Percentiles rank a stretch among this genome's conserved stretches.
Conservation (phyloP, 2,329 filamentous ascomycete species). For the Calonectria montana region DNA sequence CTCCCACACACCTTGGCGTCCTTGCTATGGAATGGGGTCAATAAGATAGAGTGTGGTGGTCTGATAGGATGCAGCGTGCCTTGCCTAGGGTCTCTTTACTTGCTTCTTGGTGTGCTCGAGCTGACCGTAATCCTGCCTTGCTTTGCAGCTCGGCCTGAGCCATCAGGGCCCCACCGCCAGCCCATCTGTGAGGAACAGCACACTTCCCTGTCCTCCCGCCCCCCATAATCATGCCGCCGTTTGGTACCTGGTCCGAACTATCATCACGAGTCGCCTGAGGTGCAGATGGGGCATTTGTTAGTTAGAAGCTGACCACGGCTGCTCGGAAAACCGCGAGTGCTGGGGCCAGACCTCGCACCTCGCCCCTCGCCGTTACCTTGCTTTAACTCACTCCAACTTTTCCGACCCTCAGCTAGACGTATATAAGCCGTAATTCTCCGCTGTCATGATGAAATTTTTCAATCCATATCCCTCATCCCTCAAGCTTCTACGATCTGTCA, state of each 20-base stretch:
- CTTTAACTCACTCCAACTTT: background rate
- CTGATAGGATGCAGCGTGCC: slow-evolving; percentile 15
- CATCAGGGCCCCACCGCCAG: slow-evolving; percentile 16
- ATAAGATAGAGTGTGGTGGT: slow-evolving; percentile 9
- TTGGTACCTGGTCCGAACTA: slow-evolving; percentile 2
- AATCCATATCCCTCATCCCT: slow-evolving; percentile 8
- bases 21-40: slow-evolving; percentile 6
- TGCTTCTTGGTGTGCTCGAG: slow-evolving; percentile 8
- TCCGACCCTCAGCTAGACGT: slow-evolving; percentile 4
- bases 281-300: background rate
- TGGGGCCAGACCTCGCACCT: background rate
- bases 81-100: slow-evolving; percentile 5
- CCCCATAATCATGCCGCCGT: background rate
- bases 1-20: background rate
- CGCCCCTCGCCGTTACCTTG: background rate
- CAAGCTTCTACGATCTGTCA: background rate
- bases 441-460: background rate
- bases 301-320: background rate
- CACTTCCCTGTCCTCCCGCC: background rate
- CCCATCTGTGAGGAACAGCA: background rate
- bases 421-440: slow-evolving; percentile 32
- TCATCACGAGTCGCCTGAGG: background rate
- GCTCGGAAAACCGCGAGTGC: slow-evolving; percentile 6
- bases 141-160: slow-evolving; percentile 25
- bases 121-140: slow-evolving; percentile 17